Conservation (phyloP, 345 rosid genomes). For the Stellera chamaejasme region DNA sequence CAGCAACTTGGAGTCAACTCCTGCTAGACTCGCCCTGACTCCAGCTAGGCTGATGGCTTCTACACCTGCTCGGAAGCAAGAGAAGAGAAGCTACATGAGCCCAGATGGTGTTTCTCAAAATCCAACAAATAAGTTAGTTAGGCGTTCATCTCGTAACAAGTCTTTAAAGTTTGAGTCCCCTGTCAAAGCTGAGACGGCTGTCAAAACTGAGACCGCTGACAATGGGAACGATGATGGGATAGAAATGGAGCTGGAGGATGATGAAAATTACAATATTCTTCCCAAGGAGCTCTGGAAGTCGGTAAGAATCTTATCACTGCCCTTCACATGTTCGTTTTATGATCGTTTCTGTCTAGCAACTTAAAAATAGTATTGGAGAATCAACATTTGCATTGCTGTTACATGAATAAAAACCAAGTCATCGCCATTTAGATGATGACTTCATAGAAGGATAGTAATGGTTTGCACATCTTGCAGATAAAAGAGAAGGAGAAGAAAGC, state of each 20-base stretch:
- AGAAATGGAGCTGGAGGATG: slow-evolving; percentile 24
- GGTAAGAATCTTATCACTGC: slow-evolving; percentile 30
- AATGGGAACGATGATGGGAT: slow-evolving; percentile 15
- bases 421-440: no score
- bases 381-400: not conserved
- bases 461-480: slow-evolving; percentile 38
- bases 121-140: slow-evolving; percentile 40
- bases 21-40: slow-evolving; percentile 53
- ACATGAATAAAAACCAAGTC: no score
- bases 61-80: slow-evolving; percentile 29
- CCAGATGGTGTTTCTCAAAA: slow-evolving; percentile 39
- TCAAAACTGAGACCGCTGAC: slow-evolving; percentile 12
- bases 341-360: slow-evolving; percentile 9
- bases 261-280: slow-evolving; percentile 43
- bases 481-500: slow-evolving; percentile 62
- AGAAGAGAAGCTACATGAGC: slow-evolving; percentile 45
- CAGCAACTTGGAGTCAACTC: slow-evolving; percentile 37
- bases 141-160: slow-evolving; percentile 51
- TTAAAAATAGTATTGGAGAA: not conserved
- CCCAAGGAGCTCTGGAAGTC: slow-evolving; percentile 47
- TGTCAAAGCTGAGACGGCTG: slow-evolving; percentile 18
- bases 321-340: not conserved
- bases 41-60: slow-evolving; percentile 40
- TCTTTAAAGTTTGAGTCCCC: slow-evolving; percentile 56
- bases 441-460: slow-evolving; percentile 1